Conservation (phyloP, 345 rosid species). For the Aquilaria sinensis region DNA sequence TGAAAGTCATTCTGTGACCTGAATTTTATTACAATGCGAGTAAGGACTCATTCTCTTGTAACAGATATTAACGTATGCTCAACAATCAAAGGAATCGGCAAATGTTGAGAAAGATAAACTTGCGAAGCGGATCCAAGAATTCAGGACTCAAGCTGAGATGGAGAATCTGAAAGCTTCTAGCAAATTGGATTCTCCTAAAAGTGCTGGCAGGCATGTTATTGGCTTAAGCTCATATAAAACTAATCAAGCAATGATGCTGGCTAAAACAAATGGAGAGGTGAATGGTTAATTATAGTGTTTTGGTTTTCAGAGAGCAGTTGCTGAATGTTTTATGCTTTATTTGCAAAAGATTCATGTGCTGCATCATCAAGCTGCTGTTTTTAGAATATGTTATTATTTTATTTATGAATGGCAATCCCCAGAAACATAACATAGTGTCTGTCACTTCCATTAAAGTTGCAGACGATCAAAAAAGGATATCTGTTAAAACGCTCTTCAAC, state of each 20-base stretch:
- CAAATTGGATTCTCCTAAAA: slow-evolving; percentile 32
- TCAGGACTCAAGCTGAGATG: slow-evolving; percentile 74
- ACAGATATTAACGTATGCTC: slow-evolving; percentile 78
- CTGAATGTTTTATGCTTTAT: not conserved
- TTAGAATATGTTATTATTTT: slow-evolving; percentile 3
- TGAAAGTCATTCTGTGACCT: not conserved
- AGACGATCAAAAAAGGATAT: slow-evolving; percentile 73
- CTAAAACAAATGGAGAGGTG: slow-evolving; percentile 64
- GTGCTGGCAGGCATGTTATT: slow-evolving; percentile 28
- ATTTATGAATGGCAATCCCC: slow-evolving; percentile 2
- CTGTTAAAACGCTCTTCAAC: slow-evolving; percentile 68
- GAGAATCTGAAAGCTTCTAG: slow-evolving; percentile 42
- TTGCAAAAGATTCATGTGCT: not conserved
- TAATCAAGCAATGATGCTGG: slow-evolving; percentile 43
- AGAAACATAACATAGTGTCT: slow-evolving; percentile 5
- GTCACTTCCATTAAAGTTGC: slow-evolving; percentile 31
- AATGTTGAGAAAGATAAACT: slow-evolving; percentile 70
- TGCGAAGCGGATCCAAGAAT: slow-evolving; percentile 87
- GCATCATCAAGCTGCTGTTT: not conserved
- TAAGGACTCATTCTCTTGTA: not conserved
- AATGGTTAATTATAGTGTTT: slow-evolving; percentile 12
- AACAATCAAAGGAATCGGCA: slow-evolving; percentile 80
- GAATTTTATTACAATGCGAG: too few species aligned
- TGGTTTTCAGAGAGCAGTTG: not conserved
- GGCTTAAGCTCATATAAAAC: slow-evolving; percentile 41